Conservation (phyloP, 148 eudicot species). For the Amaranthus hypochondriacus region DNA sequence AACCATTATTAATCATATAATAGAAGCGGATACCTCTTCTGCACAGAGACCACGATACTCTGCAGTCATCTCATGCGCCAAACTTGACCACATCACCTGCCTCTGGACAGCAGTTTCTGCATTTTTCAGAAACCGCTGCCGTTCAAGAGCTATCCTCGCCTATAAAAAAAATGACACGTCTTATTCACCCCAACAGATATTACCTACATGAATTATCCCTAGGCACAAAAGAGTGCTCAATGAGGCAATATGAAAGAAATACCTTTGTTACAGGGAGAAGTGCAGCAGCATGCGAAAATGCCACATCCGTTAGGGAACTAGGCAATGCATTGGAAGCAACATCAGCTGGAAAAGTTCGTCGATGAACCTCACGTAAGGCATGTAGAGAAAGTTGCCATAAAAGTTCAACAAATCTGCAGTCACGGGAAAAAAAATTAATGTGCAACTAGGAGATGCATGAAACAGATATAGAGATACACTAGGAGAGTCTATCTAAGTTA, state of each 20-base stretch:
- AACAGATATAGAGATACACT: background rate
- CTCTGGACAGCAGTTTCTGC: constrained; percentile 93
- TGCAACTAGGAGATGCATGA: background rate
- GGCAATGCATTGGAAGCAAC: constrained; percentile 91
- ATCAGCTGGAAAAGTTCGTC: constrained; percentile 86
- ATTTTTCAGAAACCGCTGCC: constrained; percentile 78
- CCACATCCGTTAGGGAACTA: constrained; percentile 92
- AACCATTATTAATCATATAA: background rate
- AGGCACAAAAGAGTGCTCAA: background rate
- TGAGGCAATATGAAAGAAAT: background rate
- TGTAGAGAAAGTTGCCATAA: constrained; percentile 99
- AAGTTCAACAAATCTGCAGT: constrained; percentile 92
- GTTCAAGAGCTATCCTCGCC: constrained; percentile 97
- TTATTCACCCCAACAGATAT: background rate
- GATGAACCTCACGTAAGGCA: constrained; percentile 95
- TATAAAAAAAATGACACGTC: constrained; percentile 22
- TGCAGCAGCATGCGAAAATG: constrained; percentile 98
- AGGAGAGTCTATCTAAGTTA: background rate
- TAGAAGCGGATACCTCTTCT: constrained; percentile 62
- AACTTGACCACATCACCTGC: constrained; percentile 95
- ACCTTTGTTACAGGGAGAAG: constrained; percentile 98
- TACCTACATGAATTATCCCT: background rate
- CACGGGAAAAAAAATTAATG: constrained; percentile 10
- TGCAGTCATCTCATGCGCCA: constrained; percentile 99
- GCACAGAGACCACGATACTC: constrained; percentile 99